phyloP scores from a whole-genome alignment of 306 rosid genomes.

The Gillenia trifoliata region DNA sequence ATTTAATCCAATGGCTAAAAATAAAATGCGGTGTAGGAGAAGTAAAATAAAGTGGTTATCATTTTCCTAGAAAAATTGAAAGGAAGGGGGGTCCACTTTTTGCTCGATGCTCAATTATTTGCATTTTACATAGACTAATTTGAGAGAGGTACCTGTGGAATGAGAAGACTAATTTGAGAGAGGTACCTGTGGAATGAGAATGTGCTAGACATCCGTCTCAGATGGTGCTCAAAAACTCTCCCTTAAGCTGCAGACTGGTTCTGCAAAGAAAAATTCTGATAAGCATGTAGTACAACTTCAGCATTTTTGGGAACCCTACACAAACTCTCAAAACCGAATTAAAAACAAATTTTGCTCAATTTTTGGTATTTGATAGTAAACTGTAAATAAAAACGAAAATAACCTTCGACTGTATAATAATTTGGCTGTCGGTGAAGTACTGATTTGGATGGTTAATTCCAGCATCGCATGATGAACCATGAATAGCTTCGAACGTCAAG shows the following conservation, averaged over 20 bases:
- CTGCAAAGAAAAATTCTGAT: conserved; percentile 32
- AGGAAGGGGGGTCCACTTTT: background rate
- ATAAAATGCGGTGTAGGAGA: no score
- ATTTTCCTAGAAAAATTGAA: no score
- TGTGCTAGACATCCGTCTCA: background rate
- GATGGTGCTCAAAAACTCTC: conserved; percentile 8
- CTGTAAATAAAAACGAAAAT: background rate
- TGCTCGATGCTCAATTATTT: conserved; percentile 7
- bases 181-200: background rate
- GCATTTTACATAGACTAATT: background rate
- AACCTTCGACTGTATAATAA: conserved; percentile 60
- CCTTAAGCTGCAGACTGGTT: conserved; percentile 39
- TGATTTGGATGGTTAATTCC: conserved; percentile 99
- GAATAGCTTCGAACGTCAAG: conserved; percentile 84
- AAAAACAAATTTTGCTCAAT: background rate
- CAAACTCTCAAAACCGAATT: background rate
- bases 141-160: background rate
- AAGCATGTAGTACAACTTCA: conserved; percentile 7
- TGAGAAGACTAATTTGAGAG: background rate
- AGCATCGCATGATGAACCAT: conserved; percentile 65
- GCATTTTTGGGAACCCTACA: no score
- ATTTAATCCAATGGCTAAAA: background rate
- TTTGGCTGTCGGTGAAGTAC: conserved; percentile 82
- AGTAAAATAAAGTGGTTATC: no score
- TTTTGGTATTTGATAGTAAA: background rate